phyloP scores from a whole-genome alignment of 176 grass and related monocot species.

The Hordeum marinum region DNA sequence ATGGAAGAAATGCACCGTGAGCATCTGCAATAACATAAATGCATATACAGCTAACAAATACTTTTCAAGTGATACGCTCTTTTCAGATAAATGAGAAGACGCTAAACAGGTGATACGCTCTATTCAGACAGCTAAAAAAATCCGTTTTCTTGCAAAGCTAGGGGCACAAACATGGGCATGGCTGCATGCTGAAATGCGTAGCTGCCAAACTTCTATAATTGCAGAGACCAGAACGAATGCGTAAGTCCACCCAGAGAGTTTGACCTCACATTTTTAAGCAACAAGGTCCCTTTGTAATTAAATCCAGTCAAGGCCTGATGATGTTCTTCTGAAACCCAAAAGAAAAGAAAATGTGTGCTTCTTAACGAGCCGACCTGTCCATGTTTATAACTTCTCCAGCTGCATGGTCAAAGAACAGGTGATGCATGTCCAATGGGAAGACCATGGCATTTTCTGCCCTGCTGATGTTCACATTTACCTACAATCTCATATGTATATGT shows the following conservation, averaged over 20 bases:
- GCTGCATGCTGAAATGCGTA: not conserved
- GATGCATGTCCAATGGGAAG: not conserved
- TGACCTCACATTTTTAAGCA: not conserved
- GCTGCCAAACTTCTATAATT: not conserved
- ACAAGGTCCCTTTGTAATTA: not conserved
- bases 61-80: too few species aligned
- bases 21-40: not conserved
- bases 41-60: too few species aligned
- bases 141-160: not conserved
- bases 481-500: too few species aligned
- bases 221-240: not conserved
- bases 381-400: not conserved
- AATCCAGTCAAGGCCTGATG: not conserved
- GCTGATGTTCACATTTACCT: not conserved
- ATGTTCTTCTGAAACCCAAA: not conserved
- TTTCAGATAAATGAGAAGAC: not conserved
- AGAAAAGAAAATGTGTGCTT: not conserved
- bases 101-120: not conserved
- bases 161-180: not conserved
- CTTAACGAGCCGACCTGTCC: not conserved
- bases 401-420: not conserved
- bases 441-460: not conserved
- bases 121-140: not conserved
- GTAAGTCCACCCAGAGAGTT: not conserved
- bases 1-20: not conserved